Conservation (phyloP, 2,329 filamentous ascomycete species). For the Fusarium nodosum region DNA sequence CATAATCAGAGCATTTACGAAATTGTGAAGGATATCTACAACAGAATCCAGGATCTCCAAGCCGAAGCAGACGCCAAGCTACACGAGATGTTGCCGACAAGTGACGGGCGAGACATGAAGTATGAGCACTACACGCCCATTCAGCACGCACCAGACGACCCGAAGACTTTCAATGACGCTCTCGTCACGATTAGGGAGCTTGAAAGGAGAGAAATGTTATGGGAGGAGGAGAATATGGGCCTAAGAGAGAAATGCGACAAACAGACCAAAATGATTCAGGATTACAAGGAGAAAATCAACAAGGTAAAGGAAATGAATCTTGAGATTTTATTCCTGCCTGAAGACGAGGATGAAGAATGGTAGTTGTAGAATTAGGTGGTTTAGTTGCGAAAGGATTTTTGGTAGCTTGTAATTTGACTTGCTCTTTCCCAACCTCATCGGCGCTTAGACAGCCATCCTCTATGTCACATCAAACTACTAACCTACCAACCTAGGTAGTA, state of each 20-base stretch:
- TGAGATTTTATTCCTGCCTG: neutral
- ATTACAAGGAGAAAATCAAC: neutral
- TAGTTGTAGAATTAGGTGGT: neutral
- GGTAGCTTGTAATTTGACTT: neutral
- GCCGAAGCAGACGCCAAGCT: neutral
- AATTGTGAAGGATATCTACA: no score
- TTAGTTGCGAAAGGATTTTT: neutral
- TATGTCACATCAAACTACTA: neutral
- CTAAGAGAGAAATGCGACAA: neutral
- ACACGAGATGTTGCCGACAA: neutral
- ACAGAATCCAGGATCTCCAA: accelerated
- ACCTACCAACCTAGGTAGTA: no score
- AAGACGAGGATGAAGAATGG: neutral
- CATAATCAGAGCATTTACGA: neutral
- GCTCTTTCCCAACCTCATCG: neutral
- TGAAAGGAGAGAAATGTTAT: no score
- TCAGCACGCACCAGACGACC: neutral
- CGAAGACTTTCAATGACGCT: neutral
- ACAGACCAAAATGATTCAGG: neutral
- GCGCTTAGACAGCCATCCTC: neutral
- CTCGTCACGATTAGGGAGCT: neutral
- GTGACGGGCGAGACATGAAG: neutral
- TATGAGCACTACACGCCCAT: neutral
- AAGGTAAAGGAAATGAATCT: neutral
- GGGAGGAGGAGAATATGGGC: neutral